Base-by-base conservation (phyloP, 805 yeast genomes). In the Saturnispora zaruensis region DNA sequence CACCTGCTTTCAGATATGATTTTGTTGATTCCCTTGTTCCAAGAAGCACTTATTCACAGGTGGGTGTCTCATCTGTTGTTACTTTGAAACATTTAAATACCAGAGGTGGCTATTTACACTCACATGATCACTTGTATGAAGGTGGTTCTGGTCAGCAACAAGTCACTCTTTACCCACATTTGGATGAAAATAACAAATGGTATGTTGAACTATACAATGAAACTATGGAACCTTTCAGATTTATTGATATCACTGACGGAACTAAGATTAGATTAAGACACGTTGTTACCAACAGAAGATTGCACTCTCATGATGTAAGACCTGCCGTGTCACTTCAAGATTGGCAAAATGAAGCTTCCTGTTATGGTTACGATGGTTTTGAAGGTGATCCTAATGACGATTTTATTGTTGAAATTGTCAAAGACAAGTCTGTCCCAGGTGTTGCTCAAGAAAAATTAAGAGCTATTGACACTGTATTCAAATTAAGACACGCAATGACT, bases 121-220 rank as follows among this genome's bases (percentile, higher is more conserved):
- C 91, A n/a, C 95, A 86, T 66, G 72, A 74, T 50, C 81, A 78
- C 59, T 67, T 71, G 57, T 84, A 82, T 59, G 86, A 82, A 60
- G 77, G 85, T 45, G 95, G 95, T 53, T 86, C 95, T 6, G 77
- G 83, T 60, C 95, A 86, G 67, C 95, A 86, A 66, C 95, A 86
- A 67, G 68, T 86, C 56, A 85, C 93, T 5, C 71, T 85, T 55
- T 86, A 86, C 62, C 90, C 90, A 44, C 91, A 84, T 64, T 66
- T 81, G 59, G 95, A 86, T 67, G 64, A 70, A 40, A 86, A 86
- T 69, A 86, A 86, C 67, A 73, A 77, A 53, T 86, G 91, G 88
- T 52, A 71, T 26, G 67, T 86, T 58, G 90, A 84, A 68, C 73
- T 83, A 40, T 82, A 79, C 66, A 81, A 82, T 62, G 75, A 73